These are phyloP conservation scores for Fagus crenata DNA, from an alignment of 306 rosid species.

Conservation along the genomic window DNA sequence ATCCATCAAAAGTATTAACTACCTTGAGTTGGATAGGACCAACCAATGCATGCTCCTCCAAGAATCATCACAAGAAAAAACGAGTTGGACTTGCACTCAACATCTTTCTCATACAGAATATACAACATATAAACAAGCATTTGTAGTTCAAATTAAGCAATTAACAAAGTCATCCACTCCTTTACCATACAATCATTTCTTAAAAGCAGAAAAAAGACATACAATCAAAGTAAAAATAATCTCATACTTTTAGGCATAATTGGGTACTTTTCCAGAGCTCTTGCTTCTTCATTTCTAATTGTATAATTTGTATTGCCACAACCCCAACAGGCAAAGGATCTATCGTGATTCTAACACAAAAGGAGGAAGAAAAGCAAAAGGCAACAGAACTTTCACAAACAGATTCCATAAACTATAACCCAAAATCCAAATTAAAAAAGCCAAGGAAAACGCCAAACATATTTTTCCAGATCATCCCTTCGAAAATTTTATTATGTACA, in stretches of 20 bases:
- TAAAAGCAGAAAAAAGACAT: background rate
- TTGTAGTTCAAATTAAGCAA: background rate
- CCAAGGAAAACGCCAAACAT: background rate
- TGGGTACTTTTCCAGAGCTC: background rate
- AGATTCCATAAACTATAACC: too few relatives aligned
- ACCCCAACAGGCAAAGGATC: too few relatives aligned
- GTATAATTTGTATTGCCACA: too few relatives aligned
- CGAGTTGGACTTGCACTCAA: too few relatives aligned
- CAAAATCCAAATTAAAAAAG: background rate
- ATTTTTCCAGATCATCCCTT: background rate
- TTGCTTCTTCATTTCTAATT: background rate
- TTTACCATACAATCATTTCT: background rate
- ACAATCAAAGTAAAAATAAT: background rate
- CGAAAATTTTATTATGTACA: conserved; percentile 1
- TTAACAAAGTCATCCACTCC: background rate
- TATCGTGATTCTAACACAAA: too few relatives aligned
- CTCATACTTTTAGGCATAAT: background rate
- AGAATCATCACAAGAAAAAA: too few relatives aligned
- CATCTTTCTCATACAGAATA: too few relatives aligned
- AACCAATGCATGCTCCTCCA: too few relatives aligned
- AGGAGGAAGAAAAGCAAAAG: too few relatives aligned
- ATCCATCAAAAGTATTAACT: background rate
- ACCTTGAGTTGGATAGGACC: too few relatives aligned
- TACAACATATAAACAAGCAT: background rate
- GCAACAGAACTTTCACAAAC: too few relatives aligned